Base-by-base conservation (phyloP, 2,329 filamentous ascomycete species). In the Diaporthe ilicicola region DNA sequence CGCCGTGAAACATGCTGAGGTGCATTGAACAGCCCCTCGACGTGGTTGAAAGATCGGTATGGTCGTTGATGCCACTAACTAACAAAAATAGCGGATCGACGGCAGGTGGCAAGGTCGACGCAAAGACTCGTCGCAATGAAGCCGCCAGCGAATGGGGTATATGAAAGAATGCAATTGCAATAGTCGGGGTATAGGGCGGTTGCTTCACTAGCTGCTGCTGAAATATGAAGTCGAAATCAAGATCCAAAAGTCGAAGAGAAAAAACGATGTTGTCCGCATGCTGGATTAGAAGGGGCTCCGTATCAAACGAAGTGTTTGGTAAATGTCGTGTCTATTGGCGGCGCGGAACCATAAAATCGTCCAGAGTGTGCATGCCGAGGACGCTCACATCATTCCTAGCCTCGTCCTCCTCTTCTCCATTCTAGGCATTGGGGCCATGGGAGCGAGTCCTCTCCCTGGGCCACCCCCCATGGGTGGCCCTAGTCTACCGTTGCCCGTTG, bases 401-500 rank as follows among this genome's bases (percentile, higher is more conserved):
- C 88, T 84, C 72, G 88, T 90, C 84, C 87, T 89, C 74, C 88
- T 85, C 83, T 90, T 90, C 81, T 90, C 88, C 87, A 90, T 88
- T 74, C 81, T 82, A 62, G 86, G 84, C 76, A 82, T 82, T 12
- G 77, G 76, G 69, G 76, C 72, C 74, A 80, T 71, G 73, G 81
- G 74, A 76, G 69, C 77, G 42, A 79, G 76, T 24, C 69, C 70
- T 64, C 68, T 70, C 76, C 80, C 68, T 79, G 80, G 6, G 81
- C 82, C 24, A 83, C 79, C 71, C 51, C 78, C 76, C 75, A 75
- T 29, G 29, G 73, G 62, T 69, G 69, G 71, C 46, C 71, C 71
- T 53, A 72, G 50, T 51, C 66, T 67, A 44, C 73, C 56, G 42
- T 66, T 72, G 39, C 70, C 71, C 51, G 74, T 78, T 24, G 64